These are phyloP conservation scores for Fusarium sp. DNA, from an alignment of 2,329 filamentous ascomycete genomes.

Conservation along the genomic window DNA sequence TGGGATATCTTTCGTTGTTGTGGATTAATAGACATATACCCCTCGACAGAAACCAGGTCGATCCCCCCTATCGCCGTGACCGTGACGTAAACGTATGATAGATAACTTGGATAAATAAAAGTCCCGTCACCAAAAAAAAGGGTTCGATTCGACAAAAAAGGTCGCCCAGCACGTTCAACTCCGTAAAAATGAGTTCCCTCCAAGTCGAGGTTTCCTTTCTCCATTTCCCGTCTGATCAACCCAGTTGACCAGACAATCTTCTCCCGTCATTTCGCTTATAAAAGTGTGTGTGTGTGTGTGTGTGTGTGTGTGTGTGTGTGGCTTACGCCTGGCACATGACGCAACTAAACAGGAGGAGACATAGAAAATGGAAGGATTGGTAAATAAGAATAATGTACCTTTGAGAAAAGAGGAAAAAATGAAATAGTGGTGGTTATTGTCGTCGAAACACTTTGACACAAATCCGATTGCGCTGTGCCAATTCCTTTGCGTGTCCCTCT, in stretches of 20 bases:
- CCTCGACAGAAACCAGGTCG: slow-evolving; percentile 11
- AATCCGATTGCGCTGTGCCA: slow-evolving; percentile 26
- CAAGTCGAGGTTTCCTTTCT: neutral
- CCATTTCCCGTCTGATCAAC: neutral
- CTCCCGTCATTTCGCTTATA: neutral
- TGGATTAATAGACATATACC: slow-evolving; percentile 28
- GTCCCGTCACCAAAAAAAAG: neutral
- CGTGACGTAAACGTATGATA: neutral
- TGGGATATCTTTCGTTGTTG: slow-evolving; percentile 23
- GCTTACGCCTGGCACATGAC: neutral
- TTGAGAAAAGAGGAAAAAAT: slow-evolving; percentile 25
- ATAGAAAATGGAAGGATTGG: neutral
- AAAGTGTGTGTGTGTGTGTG: neutral
- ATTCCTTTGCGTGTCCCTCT: slow-evolving; percentile 18
- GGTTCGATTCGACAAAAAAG: slow-evolving; percentile 15
- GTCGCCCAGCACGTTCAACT: slow-evolving; percentile 1
- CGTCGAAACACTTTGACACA: slow-evolving; percentile 35
- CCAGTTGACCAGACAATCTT: neutral
- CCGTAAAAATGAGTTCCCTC: slow-evolving; percentile 11
- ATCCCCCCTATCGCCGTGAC: slow-evolving; percentile 16
- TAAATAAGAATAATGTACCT: slow-evolving; percentile 19
- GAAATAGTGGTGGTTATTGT: slow-evolving; percentile 22
- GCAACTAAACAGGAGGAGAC: neutral
- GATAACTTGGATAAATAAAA: neutral
- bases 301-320: neutral